Evolutionary conservation across 371 early-diverging fungal genomes (phyloP).

Genomic region (Apophysomyces sp.): DNA sequence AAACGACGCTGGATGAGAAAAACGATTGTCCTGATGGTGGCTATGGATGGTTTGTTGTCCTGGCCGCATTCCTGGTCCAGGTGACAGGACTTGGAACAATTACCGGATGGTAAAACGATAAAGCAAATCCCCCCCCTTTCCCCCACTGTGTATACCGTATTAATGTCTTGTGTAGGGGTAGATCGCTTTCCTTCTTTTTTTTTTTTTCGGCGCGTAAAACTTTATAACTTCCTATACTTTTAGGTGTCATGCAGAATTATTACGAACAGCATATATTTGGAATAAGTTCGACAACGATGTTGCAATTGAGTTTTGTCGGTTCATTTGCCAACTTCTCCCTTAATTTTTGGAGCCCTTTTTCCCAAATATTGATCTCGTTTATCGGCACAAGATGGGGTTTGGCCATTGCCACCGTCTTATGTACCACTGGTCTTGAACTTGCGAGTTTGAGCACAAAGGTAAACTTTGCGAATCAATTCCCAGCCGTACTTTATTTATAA

Average conservation of each 20-base stretch:
- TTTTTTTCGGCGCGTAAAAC: not conserved
- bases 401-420: conserved; percentile 3
- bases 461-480: not conserved
- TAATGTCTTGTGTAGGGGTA: not conserved
- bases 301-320: conserved; percentile 21
- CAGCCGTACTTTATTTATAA: not conserved
- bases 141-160: too few relatives aligned
- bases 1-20: not conserved
- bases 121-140: too few relatives aligned
- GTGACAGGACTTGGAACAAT: conserved; percentile 51
- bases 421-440: not conserved
- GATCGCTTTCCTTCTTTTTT: not conserved
- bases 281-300: not conserved
- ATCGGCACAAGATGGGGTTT: not conserved
- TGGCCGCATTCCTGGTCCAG: conserved; percentile 53
- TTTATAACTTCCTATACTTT: not conserved
- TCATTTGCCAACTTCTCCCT: conserved; percentile 14
- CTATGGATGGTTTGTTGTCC: conserved; percentile 62
- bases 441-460: not conserved
- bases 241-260: conserved; percentile 25
- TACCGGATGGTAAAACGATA: conserved; percentile 40
- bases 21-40: conserved; percentile 29
- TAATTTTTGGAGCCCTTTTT: conserved; percentile 13
- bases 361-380: conserved; percentile 7
- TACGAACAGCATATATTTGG: conserved; percentile 18